Conservation (phyloP, 345 rosid species). For the Gynandropsis gynandra region DNA sequence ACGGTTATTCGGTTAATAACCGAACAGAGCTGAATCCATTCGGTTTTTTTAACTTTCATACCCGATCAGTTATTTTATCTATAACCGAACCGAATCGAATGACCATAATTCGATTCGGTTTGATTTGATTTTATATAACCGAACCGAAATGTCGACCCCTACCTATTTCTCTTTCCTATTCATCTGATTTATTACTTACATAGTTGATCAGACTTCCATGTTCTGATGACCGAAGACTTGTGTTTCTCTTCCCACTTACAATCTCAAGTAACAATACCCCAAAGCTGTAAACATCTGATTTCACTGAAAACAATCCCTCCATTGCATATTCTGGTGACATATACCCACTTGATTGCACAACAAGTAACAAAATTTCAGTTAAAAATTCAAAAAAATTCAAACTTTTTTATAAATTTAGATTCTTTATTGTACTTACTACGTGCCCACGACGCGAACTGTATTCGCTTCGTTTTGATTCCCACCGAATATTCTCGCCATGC, state of each 20-base stretch:
- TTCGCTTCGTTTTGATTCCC: constrained; percentile 46
- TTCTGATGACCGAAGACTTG: constrained; percentile 34
- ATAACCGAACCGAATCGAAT: no score
- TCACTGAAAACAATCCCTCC: constrained; percentile 67
- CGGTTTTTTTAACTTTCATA: no score
- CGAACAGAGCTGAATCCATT: no score
- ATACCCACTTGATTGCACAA: constrained; percentile 42
- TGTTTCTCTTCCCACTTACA: constrained; percentile 47
- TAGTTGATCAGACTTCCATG: constrained; percentile 39
- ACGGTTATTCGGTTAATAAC: no score
- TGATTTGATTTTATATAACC: no score
- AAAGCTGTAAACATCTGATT: constrained; percentile 68
- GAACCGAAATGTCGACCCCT: no score
- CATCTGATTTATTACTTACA: no score
- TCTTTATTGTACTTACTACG: constrained; percentile 42
- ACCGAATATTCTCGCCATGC: constrained; percentile 60
- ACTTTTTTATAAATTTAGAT: not conserved
- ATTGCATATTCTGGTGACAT: constrained; percentile 78
- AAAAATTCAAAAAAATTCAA: not conserved
- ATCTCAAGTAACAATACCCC: constrained; percentile 65
- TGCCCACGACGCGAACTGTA: constrained; percentile 56
- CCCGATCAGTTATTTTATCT: no score
- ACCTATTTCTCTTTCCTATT: no score
- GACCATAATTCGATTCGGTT: no score
- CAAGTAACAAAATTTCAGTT: not conserved